A percentile compares a stretch with the other conserved stretches of the same genome.
These are phyloP conservation scores for Yarrowia sp. DNA, from an alignment of 805 yeast species.

Conservation along the genomic window DNA sequence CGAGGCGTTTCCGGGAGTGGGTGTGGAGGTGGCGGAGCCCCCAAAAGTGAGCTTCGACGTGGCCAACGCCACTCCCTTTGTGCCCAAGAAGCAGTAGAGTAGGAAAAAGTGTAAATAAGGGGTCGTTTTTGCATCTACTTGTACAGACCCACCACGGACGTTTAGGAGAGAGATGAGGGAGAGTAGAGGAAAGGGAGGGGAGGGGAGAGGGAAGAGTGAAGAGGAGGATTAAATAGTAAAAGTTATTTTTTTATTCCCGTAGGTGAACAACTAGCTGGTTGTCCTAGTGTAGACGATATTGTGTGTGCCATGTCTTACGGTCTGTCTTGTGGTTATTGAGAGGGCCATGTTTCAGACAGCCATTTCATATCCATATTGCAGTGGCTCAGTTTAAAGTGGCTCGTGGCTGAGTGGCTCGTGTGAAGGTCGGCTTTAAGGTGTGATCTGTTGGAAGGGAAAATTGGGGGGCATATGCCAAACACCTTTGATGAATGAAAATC, in stretches of 20 bases:
- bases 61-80: constrained; percentile 41
- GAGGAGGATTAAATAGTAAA: neutral
- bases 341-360: no score
- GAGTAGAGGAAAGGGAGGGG: neutral
- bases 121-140: neutral
- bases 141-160: neutral
- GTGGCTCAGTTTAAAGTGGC: no score
- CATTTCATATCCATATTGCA: no score
- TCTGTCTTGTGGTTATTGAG: no score
- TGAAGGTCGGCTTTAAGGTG: no score
- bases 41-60: constrained; percentile 37
- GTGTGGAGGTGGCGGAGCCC: constrained; percentile 27
- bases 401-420: no score
- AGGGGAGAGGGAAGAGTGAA: neutral
- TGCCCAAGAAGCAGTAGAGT: constrained; percentile 34
- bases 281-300: no score
- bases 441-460: no score
- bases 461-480: no score
- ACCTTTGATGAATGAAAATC: no score
- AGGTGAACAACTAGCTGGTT: no score
- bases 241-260: neutral
- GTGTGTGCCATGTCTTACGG: no score
- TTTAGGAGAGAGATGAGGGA: neutral
- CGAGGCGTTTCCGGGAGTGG: constrained; percentile 18
- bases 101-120: neutral